A percentile compares a stretch with the other conserved stretches of the same genome.
phyloP scores from a whole-genome alignment of 164 flowering plant genomes.

The Berberis thunbergii region DNA sequence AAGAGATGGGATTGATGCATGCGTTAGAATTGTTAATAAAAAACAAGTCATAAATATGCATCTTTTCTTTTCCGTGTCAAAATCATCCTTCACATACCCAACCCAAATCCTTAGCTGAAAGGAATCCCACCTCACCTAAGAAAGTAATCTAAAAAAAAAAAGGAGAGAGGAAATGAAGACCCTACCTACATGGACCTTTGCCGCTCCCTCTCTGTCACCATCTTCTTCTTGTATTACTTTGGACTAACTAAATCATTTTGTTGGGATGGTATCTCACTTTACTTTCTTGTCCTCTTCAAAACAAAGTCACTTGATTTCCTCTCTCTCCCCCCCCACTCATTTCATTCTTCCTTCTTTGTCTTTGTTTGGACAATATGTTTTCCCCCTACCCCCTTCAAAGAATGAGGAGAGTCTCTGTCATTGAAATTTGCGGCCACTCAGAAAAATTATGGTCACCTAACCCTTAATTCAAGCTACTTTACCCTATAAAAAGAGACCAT shows the following conservation, averaged over 20 bases:
- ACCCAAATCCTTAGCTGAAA: slow-evolving; percentile 6
- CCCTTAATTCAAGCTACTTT: too few species aligned
- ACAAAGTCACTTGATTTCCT: background rate
- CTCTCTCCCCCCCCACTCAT: background rate
- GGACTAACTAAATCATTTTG: slow-evolving; percentile 5
- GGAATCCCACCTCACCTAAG: background rate
- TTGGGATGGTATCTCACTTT: background rate
- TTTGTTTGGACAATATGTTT: too few species aligned
- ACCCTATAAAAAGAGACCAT: too few species aligned
- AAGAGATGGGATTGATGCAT: background rate
- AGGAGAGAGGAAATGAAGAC: background rate
- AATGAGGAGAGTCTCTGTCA: too few species aligned
- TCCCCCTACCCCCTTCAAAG: too few species aligned
- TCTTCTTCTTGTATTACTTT: slow-evolving; percentile 1
- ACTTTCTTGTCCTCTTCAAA: background rate
- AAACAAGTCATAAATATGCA: background rate
- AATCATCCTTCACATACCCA: slow-evolving; percentile 5
- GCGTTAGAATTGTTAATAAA: background rate
- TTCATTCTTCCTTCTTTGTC: too few species aligned
- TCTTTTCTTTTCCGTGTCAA: slow-evolving; percentile 1
- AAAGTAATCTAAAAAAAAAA: background rate
- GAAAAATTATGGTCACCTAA: too few species aligned
- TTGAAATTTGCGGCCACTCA: too few species aligned
- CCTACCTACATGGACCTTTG: too few species aligned
- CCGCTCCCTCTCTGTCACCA: background rate